Evolutionary conservation across 768 basidiomycete species (phyloP).

Genomic region (Serendipita sp.): DNA sequence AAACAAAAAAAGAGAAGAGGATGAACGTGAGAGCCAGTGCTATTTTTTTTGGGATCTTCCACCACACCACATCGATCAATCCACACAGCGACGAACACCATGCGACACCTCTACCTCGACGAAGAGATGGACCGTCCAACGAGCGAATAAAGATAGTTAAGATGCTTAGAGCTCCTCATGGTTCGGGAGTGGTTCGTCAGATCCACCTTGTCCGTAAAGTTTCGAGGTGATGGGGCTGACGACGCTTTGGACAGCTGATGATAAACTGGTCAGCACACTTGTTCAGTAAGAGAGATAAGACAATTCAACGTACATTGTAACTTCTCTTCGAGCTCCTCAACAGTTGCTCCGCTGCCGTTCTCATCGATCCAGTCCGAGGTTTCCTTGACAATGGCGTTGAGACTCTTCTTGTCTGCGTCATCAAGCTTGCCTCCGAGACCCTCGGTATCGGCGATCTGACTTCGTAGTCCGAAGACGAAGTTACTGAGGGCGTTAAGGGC

Average conservation of each 20-base stretch:
- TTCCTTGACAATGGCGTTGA: constrained; percentile 72
- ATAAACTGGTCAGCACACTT: constrained; percentile 10
- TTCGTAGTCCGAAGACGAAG: constrained; percentile 77
- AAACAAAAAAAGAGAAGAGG: too few relatives aligned
- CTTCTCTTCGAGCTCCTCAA: constrained; percentile 89
- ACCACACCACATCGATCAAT: too few relatives aligned
- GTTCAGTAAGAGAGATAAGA: background rate
- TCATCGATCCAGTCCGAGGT: constrained; percentile 86
- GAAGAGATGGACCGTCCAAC: too few relatives aligned
- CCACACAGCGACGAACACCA: too few relatives aligned
- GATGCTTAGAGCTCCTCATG: constrained; percentile 17
- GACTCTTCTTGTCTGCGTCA: constrained; percentile 70
- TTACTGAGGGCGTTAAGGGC: constrained; percentile 69
- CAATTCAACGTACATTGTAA: constrained; percentile 31
- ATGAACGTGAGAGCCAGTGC: too few relatives aligned
- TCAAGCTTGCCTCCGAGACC: constrained; percentile 81
- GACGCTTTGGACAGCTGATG: constrained; percentile 47
- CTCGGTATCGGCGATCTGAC: constrained; percentile 69
- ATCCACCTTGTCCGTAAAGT: constrained; percentile 36
- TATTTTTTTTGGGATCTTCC: too few relatives aligned
- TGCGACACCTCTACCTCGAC: too few relatives aligned
- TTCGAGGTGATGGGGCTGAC: constrained; percentile 80
- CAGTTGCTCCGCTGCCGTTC: constrained; percentile 54
- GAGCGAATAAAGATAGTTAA: background rate
- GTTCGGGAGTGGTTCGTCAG: constrained; percentile 11